Percentiles rank a stretch among this genome's conserved stretches.
phyloP scores from a whole-genome alignment of 768 basidiomycete genomes.

The Suillus hirtellus region DNA sequence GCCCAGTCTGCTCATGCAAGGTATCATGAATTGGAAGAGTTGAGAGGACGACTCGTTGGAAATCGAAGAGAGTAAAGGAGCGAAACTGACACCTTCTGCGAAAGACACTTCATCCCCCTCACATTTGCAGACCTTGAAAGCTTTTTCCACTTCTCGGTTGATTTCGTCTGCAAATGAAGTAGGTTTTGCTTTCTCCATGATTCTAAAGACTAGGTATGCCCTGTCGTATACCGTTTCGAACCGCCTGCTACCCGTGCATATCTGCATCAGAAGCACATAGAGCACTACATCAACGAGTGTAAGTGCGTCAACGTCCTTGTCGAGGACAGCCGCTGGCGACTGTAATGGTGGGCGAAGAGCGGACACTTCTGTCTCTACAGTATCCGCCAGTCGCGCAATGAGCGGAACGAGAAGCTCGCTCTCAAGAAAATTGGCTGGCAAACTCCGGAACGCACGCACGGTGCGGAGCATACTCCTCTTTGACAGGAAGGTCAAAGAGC shows the following conservation, averaged over 20 bases:
- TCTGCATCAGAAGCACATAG: conserved; percentile 13
- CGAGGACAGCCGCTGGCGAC: background rate
- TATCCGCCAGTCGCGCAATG: background rate
- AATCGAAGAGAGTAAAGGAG: background rate
- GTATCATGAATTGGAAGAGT: conserved; percentile 28
- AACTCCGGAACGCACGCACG: conserved; percentile 4
- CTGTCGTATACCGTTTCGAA: background rate
- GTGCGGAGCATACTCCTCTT: conserved; percentile 13
- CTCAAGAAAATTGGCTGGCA: background rate
- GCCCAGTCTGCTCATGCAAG: conserved; percentile 19
- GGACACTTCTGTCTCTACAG: background rate
- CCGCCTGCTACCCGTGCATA: conserved; percentile 5
- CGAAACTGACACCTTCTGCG: background rate
- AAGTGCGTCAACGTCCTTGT: background rate
- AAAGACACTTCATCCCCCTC: background rate
- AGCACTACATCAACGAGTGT: conserved; percentile 11
- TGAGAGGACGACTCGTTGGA: background rate
- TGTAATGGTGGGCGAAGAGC: background rate
- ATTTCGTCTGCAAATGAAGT: background rate
- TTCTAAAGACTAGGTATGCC: background rate
- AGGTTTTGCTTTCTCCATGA: conserved; percentile 2
- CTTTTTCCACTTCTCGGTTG: background rate
- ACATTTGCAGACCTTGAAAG: background rate
- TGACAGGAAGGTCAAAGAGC: conserved; percentile 13
- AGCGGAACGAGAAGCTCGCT: conserved; percentile 4